These are phyloP conservation scores for Paramecium pentaurelia DNA, from an alignment of 73 alveolate species.

Conservation along the genomic window DNA sequence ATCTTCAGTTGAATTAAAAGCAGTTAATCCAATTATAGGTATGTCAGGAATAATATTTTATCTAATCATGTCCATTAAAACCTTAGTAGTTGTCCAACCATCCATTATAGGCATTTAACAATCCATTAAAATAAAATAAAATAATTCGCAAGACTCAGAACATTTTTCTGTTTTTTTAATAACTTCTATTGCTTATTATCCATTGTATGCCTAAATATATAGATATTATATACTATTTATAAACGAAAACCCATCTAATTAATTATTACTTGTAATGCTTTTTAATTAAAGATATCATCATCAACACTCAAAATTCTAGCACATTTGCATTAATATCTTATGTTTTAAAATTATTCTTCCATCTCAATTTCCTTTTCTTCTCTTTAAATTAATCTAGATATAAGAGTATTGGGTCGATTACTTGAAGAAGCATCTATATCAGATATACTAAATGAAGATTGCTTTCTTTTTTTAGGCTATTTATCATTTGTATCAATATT, in stretches of 20 bases:
- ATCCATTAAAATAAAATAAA: slow-evolving; percentile 44
- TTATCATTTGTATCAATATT: background rate
- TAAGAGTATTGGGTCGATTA: background rate
- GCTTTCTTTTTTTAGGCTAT: background rate
- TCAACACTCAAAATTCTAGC: slow-evolving; percentile 37
- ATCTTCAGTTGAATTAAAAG: slow-evolving; percentile 20
- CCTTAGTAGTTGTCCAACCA: slow-evolving; percentile 51
- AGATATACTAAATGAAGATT: background rate
- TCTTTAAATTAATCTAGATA: background rate
- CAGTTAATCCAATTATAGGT: slow-evolving; percentile 59
- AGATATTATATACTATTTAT: background rate
- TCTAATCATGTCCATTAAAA: slow-evolving; percentile 7
- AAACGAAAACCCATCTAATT: slow-evolving; percentile 8
- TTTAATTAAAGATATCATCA: slow-evolving; percentile 49
- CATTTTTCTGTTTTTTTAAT: slow-evolving; percentile 4
- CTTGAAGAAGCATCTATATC: background rate
- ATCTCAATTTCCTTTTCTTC: background rate
- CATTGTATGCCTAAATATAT: slow-evolving; percentile 45
- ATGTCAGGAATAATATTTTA: slow-evolving; percentile 10
- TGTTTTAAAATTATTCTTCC: background rate
- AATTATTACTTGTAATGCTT: slow-evolving; percentile 18
- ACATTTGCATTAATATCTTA: background rate
- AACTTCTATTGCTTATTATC: slow-evolving; percentile 39
- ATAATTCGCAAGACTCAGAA: background rate
- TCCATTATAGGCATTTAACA: slow-evolving; percentile 64